These are phyloP conservation scores for Zygosaccharomyces sapae DNA, from an alignment of 1,139 yeast genomes.

Conservation along the genomic window DNA sequence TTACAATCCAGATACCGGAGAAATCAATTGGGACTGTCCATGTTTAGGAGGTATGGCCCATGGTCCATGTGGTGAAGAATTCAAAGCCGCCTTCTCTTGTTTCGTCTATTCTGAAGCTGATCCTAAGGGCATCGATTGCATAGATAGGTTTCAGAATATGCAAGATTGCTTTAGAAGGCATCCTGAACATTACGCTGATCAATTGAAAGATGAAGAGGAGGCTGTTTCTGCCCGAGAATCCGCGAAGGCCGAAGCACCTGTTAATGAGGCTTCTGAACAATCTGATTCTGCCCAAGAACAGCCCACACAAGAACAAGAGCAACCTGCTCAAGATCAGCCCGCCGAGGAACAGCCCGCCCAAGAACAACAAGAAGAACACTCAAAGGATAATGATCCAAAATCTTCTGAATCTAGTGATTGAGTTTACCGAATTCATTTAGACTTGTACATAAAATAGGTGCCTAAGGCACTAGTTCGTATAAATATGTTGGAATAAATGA, in stretches of 20 bases:
- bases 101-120: conserved; percentile 92
- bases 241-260: not conserved
- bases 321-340: not conserved
- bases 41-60: conserved; percentile 99
- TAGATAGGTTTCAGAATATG: conserved; percentile 87
- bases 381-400: not conserved
- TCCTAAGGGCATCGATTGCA: conserved; percentile 96
- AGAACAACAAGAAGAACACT: too few relatives aligned
- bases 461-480: conserved; percentile 24
- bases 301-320: not conserved
- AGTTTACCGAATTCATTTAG: not conserved
- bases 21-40: conserved; percentile 99
- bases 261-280: conserved; percentile 4
- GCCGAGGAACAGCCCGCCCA: too few relatives aligned
- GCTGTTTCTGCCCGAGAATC: conserved; percentile 20
- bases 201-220: conserved; percentile 68
- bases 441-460: conserved; percentile 4
- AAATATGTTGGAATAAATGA: conserved; percentile 35
- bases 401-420: not conserved
- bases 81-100: conserved; percentile 93
- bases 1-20: conserved; percentile 95
- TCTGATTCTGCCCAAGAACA: not conserved
- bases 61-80: conserved; percentile 98
- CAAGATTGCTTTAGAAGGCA: conserved; percentile 89
- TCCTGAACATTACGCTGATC: conserved; percentile 94